Conservation (phyloP, 2,329 filamentous ascomycete species). For the Westerdykella sp. region DNA sequence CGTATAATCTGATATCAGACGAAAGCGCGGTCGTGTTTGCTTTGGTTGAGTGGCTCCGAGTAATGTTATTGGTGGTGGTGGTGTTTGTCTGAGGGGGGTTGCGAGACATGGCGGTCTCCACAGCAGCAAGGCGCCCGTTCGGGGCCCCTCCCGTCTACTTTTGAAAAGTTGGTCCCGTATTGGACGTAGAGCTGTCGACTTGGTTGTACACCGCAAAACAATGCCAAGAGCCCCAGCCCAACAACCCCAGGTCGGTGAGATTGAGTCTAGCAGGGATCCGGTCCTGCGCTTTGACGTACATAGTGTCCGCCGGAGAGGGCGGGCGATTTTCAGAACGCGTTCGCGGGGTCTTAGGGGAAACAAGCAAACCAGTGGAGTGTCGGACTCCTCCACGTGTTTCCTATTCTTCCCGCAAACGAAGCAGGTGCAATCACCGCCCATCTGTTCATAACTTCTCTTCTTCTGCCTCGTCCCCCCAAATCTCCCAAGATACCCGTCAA, state of each 20-base stretch:
- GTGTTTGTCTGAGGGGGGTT: slow-evolving; percentile 17
- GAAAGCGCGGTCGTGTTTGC: slow-evolving; percentile 22
- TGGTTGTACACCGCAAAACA: too few species aligned
- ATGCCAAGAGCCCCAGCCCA: too few species aligned
- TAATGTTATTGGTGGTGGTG: slow-evolving; percentile 12
- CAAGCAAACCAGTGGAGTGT: too few species aligned
- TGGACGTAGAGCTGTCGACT: too few species aligned
- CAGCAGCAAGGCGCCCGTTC: not conserved
- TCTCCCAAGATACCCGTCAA: slow-evolving; percentile 8
- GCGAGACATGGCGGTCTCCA: slow-evolving; percentile 20
- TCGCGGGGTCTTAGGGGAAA: too few species aligned
- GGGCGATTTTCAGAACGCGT: too few species aligned
- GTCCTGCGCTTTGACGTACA: not conserved
- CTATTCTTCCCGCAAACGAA: too few species aligned
- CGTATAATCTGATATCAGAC: slow-evolving; percentile 51
- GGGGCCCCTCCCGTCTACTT: too few species aligned
- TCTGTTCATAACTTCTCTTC: not conserved
- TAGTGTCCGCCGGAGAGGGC: not conserved
- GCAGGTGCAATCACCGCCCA: too few species aligned
- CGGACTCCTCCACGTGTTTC: too few species aligned
- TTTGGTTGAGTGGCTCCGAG: slow-evolving; percentile 29
- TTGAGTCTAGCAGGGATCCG: slow-evolving; percentile 1
- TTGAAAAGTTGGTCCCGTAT: too few species aligned
- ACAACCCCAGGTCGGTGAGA: too few species aligned
- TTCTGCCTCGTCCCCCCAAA: not conserved